Evolutionary conservation across 257 asterid species (phyloP).

Genomic region (Ehretia macrophylla): DNA sequence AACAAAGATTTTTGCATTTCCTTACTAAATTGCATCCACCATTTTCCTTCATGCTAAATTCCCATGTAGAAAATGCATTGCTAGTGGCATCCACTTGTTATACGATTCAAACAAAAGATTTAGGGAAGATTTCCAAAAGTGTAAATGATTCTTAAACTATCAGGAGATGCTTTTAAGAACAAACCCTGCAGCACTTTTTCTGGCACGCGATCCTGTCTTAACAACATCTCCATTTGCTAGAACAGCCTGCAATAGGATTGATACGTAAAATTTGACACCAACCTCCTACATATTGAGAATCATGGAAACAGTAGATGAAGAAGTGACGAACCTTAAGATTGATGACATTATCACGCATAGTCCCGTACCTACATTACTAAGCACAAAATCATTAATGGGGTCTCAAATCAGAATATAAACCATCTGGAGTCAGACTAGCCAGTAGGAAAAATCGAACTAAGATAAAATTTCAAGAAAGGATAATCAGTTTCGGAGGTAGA

Average conservation of each 20-base stretch:
- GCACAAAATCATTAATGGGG: slow-evolving; percentile 35
- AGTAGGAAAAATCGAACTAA: too few species aligned
- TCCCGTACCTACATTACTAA: slow-evolving; percentile 88
- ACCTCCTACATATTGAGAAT: background rate
- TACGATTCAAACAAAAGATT: too few species aligned
- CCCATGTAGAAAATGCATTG: too few species aligned
- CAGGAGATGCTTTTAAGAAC: slow-evolving; percentile 13
- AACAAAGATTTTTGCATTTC: too few species aligned
- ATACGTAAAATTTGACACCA: slow-evolving; percentile 17
- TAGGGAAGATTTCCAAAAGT: too few species aligned
- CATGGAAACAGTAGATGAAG: slow-evolving; percentile 13
- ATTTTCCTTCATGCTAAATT: too few species aligned
- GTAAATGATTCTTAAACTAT: too few species aligned
- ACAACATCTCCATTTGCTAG: slow-evolving; percentile 84
- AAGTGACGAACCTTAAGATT: slow-evolving; percentile 73
- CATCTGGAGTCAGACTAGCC: too few species aligned
- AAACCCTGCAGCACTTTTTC: slow-evolving; percentile 98
- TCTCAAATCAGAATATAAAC: slow-evolving; percentile 7
- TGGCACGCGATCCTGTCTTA: slow-evolving; percentile 96
- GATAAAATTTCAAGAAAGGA: too few species aligned
- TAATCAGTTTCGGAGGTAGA: too few species aligned
- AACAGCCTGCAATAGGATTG: slow-evolving; percentile 57
- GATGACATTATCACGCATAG: slow-evolving; percentile 98
- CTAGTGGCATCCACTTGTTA: too few species aligned
- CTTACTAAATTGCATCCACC: too few species aligned